phyloP scores from a whole-genome alignment of 176 grass and related monocot species.

The Juncus inflexus region DNA sequence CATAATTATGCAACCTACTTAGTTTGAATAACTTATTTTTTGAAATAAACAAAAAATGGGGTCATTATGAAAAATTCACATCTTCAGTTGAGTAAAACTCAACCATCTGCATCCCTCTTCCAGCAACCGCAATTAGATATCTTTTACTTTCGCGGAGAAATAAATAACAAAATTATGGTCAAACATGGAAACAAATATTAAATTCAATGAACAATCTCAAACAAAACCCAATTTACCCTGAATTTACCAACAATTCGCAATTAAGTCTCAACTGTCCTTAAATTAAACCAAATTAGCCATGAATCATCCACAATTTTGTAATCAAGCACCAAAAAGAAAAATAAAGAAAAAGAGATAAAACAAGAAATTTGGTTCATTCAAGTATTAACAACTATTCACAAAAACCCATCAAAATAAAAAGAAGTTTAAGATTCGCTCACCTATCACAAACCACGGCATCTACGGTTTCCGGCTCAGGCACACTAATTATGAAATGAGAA shows the following conservation, averaged over 20 bases:
- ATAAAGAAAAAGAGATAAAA: neutral
- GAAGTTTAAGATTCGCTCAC: conserved; percentile 22
- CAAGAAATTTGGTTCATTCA: too few species aligned
- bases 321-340: neutral
- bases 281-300: neutral
- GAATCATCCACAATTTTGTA: neutral
- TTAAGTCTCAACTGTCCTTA: too few species aligned
- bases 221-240: too few species aligned
- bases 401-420: too few species aligned
- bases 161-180: neutral
- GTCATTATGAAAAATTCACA: neutral
- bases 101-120: conserved; percentile 88
- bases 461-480: conserved; percentile 93
- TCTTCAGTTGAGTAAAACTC: conserved; percentile 39
- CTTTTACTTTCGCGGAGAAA: conserved; percentile 36
- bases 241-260: too few species aligned
- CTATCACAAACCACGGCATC: conserved; percentile 46
- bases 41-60: neutral
- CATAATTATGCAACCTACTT: too few species aligned
- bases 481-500: conserved; percentile 58
- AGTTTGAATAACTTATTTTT: too few species aligned
- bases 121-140: conserved; percentile 73
- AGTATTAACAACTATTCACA: too few species aligned
- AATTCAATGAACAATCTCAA: too few species aligned
- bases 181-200: too few species aligned